Base-by-base conservation (phyloP, 306 rosid genomes). In the Cicer cuneatum region DNA sequence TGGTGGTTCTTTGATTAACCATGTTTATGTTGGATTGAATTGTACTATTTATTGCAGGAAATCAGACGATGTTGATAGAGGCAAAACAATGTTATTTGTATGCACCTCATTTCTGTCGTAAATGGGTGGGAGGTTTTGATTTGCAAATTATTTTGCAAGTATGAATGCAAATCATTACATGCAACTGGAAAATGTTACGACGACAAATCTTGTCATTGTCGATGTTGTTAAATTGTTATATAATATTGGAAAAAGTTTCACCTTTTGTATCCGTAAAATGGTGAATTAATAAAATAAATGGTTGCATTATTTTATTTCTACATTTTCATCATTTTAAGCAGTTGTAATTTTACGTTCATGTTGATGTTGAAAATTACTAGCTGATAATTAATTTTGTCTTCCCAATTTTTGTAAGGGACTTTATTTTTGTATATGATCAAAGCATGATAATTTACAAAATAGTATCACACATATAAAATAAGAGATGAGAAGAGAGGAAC, bases 81-180 rank as follows among this genome's bases (percentile, higher is more conserved):
- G 42, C 65, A 59, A 0, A 7, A 59, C 1, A 13, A 7, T 59
- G 65, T 1, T 5, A 4, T 29, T 0, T 7, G 1, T 21, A 42
- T 5, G 1, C 0, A 43, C 5, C 6, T 6, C 2, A 19, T 65
- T 65, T 65, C 4, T 65, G 70, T 43, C 10, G 37, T 1, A 41
- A 41, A 16, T 65, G 70, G 70, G 38, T 65, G 70, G 70, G 38
- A 42, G 39, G 35, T 18, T 65, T 2, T 65, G 10, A 2, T 65
- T 16, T 65, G 70, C 53, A 65, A 42, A 42, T 1, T 4, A 6
- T 18, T 41, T 19, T 65, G 70, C 10, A 65, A 65, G 51, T 0
- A 0, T 2, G 10, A 7, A 9, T 64, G 69, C 11, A 41, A 16
- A 16, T 39, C 43, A 8, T 0, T 39, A 8, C 7, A 39, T 7